Base-by-base conservation (phyloP, 805 yeast genomes). In the Sporopachydermia lactativora region DNA sequence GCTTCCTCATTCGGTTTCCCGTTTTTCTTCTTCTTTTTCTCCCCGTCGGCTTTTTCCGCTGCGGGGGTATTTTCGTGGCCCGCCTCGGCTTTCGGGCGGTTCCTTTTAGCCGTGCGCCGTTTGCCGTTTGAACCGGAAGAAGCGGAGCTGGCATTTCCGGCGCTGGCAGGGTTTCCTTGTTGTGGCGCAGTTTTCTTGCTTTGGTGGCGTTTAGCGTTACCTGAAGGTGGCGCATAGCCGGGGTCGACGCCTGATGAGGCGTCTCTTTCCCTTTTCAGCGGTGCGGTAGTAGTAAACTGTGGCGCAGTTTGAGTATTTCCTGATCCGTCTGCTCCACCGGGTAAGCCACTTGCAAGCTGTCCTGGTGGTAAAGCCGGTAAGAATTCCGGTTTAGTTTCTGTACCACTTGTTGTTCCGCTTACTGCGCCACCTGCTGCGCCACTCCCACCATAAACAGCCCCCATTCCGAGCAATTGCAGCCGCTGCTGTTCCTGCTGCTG, bases 401-500 rank as follows among this genome's bases (percentile, higher is more conserved):
- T 8, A 15, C 39, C 17, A 41, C 45, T 4, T 18, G 35, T 37
- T 39, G 49, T 13, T 35, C 15, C 16, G 18, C 39, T 18, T 40
- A 39, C 35, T 31, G 43, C n/a, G 36, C n/a, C n/a, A n/a, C n/a
- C n/a, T n/a, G n/a, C n/a, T n/a, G n/a, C n/a, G n/a, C n/a, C n/a
- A n/a, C n/a, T 19, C 15, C 18, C 35, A 11, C 31, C 36, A 16
- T 18, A 40, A 24, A 24, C n/a, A 24, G 13, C 31, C n/a, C 31
- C 31, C 31, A 24, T 24, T 24, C 31, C 31, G n/a, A 24, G 31
- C 31, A 24, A 8, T 24, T 24, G 45, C 4, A 37, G 38, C 18
- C 41, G 43, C 36, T 42, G 53, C 16, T 47, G 49, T 17, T 48
- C 51, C 36, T 43, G 52, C 36, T 48, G 62, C 14, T 49, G 61